phyloP scores from a whole-genome alignment of 106 monocot species.

The Acanthochlamys bracteata region DNA sequence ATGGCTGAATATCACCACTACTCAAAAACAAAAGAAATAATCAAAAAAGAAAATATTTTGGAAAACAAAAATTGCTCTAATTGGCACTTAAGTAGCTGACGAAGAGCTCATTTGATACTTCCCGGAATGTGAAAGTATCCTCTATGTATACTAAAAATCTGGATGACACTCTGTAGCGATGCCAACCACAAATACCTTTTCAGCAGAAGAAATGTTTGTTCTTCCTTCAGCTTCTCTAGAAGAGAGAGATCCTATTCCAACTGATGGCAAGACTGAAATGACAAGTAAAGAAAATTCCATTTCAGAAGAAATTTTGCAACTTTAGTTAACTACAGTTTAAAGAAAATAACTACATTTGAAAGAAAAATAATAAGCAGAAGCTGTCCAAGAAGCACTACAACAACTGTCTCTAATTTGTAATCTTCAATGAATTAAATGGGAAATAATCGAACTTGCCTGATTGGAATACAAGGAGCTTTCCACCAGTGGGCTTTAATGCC shows the following conservation, averaged over 20 bases:
- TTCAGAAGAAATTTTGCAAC: neutral
- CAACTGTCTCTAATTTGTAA: too few species aligned
- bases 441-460: slow-evolving; percentile 43
- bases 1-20: too few species aligned
- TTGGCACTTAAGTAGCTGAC: too few species aligned
- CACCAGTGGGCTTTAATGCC: slow-evolving; percentile 90
- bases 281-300: neutral
- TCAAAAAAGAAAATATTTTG: too few species aligned
- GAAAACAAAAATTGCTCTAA: too few species aligned
- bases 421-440: neutral
- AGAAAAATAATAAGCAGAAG: too few species aligned
- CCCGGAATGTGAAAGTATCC: too few species aligned
- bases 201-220: slow-evolving; percentile 63
- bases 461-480: slow-evolving; percentile 97
- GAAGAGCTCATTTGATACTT: too few species aligned
- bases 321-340: too few species aligned
- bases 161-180: neutral
- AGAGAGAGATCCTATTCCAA: slow-evolving; percentile 85
- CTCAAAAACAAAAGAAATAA: too few species aligned
- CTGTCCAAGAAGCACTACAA: too few species aligned
- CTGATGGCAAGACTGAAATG: slow-evolving; percentile 77
- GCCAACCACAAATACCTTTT: slow-evolving; percentile 44
- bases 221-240: slow-evolving; percentile 93
- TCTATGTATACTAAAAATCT: neutral
- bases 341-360: too few species aligned